A percentile compares a stretch with the other conserved stretches of the same genome.
These are phyloP conservation scores for Nepenthes gracilis DNA, from an alignment of 148 eudicot species.

Conservation along the genomic window DNA sequence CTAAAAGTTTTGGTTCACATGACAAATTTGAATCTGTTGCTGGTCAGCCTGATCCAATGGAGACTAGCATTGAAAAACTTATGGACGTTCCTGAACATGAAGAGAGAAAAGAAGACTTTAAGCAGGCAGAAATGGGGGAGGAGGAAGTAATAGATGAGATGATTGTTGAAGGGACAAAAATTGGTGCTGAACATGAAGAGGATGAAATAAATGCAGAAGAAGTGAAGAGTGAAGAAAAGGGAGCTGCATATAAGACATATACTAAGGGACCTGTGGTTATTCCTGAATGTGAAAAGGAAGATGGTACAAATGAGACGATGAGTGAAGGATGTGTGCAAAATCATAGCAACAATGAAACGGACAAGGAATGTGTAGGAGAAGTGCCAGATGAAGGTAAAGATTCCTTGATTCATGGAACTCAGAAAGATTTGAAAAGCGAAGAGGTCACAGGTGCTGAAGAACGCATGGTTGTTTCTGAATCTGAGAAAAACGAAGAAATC, in stretches of 20 bases:
- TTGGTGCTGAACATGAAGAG: no score
- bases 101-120: neutral
- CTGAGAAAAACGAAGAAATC: neutral
- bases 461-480: neutral
- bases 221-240: constrained; percentile 2
- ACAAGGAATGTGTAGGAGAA: no score
- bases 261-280: neutral
- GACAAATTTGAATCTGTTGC: neutral
- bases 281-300: neutral
- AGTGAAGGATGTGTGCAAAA: no score
- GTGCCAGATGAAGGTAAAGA: no score
- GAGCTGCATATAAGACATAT: neutral
- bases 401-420: no score
- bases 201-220: neutral
- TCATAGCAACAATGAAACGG: no score
- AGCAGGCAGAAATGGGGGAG: neutral
- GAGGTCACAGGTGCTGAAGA: neutral
- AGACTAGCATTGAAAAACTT: neutral
- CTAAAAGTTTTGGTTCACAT: constrained; percentile 6
- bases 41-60: neutral
- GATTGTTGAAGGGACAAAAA: no score
- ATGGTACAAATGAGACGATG: no score
- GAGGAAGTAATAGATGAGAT: neutral
- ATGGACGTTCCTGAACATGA: neutral
- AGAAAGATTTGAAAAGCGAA: no score